These are phyloP conservation scores for Ceratobasidium sp. DNA, from an alignment of 1,284 basidiomycete species.

Conservation along the genomic window DNA sequence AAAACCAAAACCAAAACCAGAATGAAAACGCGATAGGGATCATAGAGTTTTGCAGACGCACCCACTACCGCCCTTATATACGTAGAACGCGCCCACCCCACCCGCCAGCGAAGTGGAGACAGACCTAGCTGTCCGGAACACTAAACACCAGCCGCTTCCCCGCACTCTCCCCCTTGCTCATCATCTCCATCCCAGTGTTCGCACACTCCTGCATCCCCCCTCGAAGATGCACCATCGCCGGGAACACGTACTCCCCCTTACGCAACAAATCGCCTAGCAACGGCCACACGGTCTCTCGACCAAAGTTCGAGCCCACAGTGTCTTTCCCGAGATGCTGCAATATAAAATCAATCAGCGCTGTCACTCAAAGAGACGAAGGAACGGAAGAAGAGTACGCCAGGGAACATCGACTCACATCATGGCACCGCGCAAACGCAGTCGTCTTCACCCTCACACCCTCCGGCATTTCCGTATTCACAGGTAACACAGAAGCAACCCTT, in stretches of 20 bases:
- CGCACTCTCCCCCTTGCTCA: not conserved
- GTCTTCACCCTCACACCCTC: slow-evolving; percentile 33
- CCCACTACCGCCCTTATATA: too few species aligned
- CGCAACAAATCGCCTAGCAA: slow-evolving; percentile 29
- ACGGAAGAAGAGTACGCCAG: not conserved
- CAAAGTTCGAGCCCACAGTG: slow-evolving; percentile 5
- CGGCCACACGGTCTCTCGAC: slow-evolving; percentile 34
- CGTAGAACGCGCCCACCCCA: too few species aligned
- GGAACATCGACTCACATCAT: slow-evolving; percentile 34
- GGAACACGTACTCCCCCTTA: slow-evolving; percentile 27
- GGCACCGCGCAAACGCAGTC: slow-evolving; percentile 26
- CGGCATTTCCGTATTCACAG: slow-evolving; percentile 35
- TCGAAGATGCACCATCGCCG: slow-evolving; percentile 18
- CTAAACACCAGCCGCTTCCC: slow-evolving; percentile 40
- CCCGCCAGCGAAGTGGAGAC: too few species aligned
- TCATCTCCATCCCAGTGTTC: slow-evolving; percentile 25
- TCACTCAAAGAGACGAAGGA: not conserved
- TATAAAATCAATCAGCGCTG: not conserved
- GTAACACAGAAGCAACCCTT: slow-evolving; percentile 21
- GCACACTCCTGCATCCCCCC: slow-evolving; percentile 39
- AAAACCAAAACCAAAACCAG: too few species aligned
- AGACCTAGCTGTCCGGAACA: not conserved
- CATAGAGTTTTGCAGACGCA: too few species aligned
- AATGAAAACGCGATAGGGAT: too few species aligned
- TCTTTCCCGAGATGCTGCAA: slow-evolving; percentile 34